Conservation (phyloP, 805 yeast genomes). For the Kazachstania africana region DNA sequence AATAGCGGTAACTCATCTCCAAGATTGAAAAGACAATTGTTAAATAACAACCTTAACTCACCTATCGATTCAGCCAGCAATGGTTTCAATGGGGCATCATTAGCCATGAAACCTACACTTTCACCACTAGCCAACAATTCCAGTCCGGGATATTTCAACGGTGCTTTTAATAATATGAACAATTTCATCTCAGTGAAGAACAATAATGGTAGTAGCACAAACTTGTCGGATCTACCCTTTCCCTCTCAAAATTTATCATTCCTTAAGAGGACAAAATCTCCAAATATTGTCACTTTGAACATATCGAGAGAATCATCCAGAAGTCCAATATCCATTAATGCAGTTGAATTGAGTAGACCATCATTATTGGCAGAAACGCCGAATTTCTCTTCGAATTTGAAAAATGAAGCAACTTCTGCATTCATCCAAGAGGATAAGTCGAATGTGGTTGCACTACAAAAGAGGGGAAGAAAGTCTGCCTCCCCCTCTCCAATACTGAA, state of each 20-base stretch:
- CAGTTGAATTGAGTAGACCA: background rate
- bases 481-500: background rate
- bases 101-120: no score
- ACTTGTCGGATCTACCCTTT: background rate
- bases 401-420: background rate
- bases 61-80: background rate
- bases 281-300: slow-evolving; percentile 24
- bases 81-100: no score
- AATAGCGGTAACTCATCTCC: slow-evolving; percentile 27
- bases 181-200: no score
- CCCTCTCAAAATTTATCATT: slow-evolving; percentile 5
- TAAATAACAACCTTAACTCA: background rate
- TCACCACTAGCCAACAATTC: background rate
- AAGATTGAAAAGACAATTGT: slow-evolving; percentile 5
- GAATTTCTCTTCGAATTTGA: background rate
- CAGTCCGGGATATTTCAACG: background rate
- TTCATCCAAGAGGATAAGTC: background rate
- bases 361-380: background rate
- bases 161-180: background rate
- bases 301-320: slow-evolving; percentile 25
- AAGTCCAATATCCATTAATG: slow-evolving; percentile 15
- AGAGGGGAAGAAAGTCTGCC: background rate
- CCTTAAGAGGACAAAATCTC: slow-evolving; percentile 22
- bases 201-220: no score
- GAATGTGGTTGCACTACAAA: background rate